phyloP scores from a whole-genome alignment of 371 early-diverging fungal species.

The Haplosporangium sp. region DNA sequence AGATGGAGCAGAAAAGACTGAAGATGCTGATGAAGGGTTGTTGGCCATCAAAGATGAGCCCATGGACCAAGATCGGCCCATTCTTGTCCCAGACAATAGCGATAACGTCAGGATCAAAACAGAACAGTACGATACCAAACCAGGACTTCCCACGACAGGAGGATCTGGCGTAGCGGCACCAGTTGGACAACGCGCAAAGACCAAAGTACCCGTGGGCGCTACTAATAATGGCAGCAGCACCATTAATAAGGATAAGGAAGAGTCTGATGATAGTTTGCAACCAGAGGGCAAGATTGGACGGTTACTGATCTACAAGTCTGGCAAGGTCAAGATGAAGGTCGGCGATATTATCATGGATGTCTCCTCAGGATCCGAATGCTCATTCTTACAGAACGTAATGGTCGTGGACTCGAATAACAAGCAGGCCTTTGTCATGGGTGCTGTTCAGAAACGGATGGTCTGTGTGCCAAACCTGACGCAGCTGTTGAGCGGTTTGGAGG shows the following conservation, averaged over 20 bases:
- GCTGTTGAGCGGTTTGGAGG: constrained; percentile 55
- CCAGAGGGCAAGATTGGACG: constrained; percentile 75
- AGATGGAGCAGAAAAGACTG: constrained; percentile 26
- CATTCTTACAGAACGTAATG: constrained; percentile 71
- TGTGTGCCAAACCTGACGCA: constrained; percentile 75
- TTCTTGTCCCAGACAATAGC: constrained; percentile 23
- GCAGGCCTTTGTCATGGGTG: constrained; percentile 70
- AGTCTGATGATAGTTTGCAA: constrained; percentile 39
- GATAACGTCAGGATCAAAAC: constrained; percentile 18
- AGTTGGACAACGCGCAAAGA: constrained; percentile 41
- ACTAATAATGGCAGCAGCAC: background rate
- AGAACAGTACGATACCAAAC: constrained; percentile 24
- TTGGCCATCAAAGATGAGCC: constrained; percentile 45
- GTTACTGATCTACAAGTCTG: constrained; percentile 75
- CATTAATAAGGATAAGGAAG: constrained; percentile 27
- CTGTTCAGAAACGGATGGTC: constrained; percentile 71
- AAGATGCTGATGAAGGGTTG: constrained; percentile 28
- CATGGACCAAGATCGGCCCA: constrained; percentile 43
- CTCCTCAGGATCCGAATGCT: constrained; percentile 64
- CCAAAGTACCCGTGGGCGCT: constrained; percentile 20
- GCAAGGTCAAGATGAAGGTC: constrained; percentile 75
- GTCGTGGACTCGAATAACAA: constrained; percentile 67
- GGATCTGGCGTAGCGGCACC: constrained; percentile 22
- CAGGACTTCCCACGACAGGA: constrained; percentile 11
- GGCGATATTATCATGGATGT: constrained; percentile 77